Evolutionary conservation across 2,329 filamentous ascomycete genomes (phyloP), one percentile per base, ranked within the genome.

Genomic region (Fusarium illudens): DNA sequence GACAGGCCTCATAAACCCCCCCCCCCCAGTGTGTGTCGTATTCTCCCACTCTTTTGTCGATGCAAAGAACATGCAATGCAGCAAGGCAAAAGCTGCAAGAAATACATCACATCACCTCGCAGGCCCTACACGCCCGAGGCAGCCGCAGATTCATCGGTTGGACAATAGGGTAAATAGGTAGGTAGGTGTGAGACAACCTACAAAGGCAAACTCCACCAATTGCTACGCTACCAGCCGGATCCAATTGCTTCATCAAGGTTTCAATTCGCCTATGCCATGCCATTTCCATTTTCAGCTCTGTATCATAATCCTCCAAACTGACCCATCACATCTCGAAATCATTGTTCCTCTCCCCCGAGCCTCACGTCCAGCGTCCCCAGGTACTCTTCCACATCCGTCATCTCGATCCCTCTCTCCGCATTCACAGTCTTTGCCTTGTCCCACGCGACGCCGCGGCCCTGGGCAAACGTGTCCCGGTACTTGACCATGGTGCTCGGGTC

Each of bases 381-480:
- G 67, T 78, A 87, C 10, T 71, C 76, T 62, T 78, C 78, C 0
- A 87, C 76, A 63, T 79, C 78, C 56, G 75, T 79, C 70, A 84
- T 75, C 1, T 74, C 50, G 25, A 90, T 84, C 0, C 81, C 81
- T 34, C 83, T 76, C 73, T 82, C 70, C 3, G 71, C 64, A 75
- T 90, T 91, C 65, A 87, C 80, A 8, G 87, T 90, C 64, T 72
- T 73, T 10, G 80, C 74, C 71, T 81, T 78, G 8, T 84, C 81
- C 89, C 89, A 92, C 36, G 82, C 83, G 6, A 90, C 84, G 0
- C 89, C 89, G 8, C 76, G 78, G 0, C 86, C 87, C 57, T 84
- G 79, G 1, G 83, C 87, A 79, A 91, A 91, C 0, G 89, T 84
- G 64, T 85, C 79, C 20, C 86, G 79, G 76, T 92, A 92, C 77